These are phyloP conservation scores for Pseudogymnoascus sp. DNA, from an alignment of 2,329 filamentous ascomycete species.

Conservation along the genomic window DNA sequence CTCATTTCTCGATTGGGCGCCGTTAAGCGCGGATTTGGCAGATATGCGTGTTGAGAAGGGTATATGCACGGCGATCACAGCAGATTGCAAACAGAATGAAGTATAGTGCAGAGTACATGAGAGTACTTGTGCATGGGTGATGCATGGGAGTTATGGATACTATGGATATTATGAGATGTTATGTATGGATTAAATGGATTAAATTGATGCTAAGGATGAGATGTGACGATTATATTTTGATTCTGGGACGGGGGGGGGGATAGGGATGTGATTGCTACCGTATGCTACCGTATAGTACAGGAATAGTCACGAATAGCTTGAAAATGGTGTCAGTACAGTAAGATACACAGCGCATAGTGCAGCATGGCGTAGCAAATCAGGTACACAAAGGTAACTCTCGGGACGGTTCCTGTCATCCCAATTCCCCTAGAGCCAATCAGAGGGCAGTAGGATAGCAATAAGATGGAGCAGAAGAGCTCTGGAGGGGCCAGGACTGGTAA, in stretches of 20 bases:
- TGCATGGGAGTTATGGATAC: not conserved
- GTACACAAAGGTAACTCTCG: not conserved
- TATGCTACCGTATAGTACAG: not conserved
- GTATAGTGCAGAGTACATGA: not conserved
- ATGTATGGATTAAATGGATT: not conserved
- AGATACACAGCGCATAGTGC: not conserved
- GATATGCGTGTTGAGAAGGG: not conserved
- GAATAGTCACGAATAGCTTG: not conserved
- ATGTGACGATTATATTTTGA: not conserved
- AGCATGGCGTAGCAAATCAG: not conserved
- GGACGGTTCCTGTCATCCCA: not conserved
- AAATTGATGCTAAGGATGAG: not conserved
- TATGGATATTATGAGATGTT: not conserved
- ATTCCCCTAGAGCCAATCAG: not conserved
- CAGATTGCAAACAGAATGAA: conserved; percentile 2
- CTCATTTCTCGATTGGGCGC: conserved; percentile 7
- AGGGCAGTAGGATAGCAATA: too few species aligned
- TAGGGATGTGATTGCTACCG: not conserved
- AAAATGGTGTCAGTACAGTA: not conserved
- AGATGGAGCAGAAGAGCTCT: not conserved
- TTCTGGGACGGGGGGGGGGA: not conserved
- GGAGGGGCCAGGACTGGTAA: not conserved
- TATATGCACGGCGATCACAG: not conserved
- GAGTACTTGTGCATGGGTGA: not conserved
- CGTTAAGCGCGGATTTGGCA: conserved; percentile 1